phyloP scores from a whole-genome alignment of 345 rosid genomes.

The Bruguiera sexangula region DNA sequence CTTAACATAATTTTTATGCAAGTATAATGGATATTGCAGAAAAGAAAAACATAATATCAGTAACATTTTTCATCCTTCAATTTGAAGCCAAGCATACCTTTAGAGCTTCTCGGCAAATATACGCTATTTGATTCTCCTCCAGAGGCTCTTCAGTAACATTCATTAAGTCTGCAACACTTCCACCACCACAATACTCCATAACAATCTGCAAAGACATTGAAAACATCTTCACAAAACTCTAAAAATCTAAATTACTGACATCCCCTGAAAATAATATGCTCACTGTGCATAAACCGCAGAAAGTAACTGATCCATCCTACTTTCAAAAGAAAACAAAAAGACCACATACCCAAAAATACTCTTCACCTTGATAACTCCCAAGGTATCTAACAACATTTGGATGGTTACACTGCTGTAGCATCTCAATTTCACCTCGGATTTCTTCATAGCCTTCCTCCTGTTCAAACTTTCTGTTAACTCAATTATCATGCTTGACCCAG shows the following conservation, averaged over 20 bases:
- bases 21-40: neutral
- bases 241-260: conserved; percentile 2
- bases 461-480: conserved; percentile 17
- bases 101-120: conserved; percentile 84
- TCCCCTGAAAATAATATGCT: neutral
- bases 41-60: neutral
- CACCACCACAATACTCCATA: conserved; percentile 99
- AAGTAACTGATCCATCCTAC: neutral
- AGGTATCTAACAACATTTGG: conserved; percentile 94
- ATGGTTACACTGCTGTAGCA: conserved; percentile 97
- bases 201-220: conserved; percentile 74
- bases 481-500: conserved; percentile 9
- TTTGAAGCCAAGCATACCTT: conserved; percentile 50
- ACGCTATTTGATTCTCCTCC: conserved; percentile 97
- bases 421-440: conserved; percentile 97
- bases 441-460: conserved; percentile 99
- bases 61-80: conserved; percentile 12
- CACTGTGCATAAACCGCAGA: neutral
- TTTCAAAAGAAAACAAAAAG: neutral
- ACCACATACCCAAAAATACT: conserved; percentile 75
- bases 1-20: neutral
- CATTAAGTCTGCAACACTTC: conserved; percentile 97
- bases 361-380: conserved; percentile 99
- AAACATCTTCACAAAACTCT: conserved; percentile 24
- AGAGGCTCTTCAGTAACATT: conserved; percentile 80